Evolutionary conservation across 305 asterid species (phyloP).

Genomic region (Salvia sclarea): DNA sequence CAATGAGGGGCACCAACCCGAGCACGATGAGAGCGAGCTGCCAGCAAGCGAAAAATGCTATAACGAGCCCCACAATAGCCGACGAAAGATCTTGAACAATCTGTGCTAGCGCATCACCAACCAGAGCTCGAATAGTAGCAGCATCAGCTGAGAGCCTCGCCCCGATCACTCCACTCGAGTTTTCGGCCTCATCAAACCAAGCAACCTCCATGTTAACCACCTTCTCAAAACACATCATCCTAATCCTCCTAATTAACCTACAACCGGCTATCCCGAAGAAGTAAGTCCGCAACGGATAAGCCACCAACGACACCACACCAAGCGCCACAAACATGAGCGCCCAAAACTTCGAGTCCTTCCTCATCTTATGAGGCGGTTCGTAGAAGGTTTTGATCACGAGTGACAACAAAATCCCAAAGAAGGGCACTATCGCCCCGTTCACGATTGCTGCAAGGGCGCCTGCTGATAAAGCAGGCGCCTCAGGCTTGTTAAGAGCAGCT

Average conservation of each 20-base stretch:
- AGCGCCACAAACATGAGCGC: slow-evolving; percentile 61
- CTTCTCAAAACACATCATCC: slow-evolving; percentile 56
- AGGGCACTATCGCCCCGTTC: slow-evolving; percentile 56
- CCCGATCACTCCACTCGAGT: slow-evolving; percentile 65
- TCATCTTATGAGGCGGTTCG: slow-evolving; percentile 45
- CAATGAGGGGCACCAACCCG: slow-evolving; percentile 54
- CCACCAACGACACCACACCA: slow-evolving; percentile 47
- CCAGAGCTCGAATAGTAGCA: slow-evolving; percentile 55
- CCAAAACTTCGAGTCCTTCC: slow-evolving; percentile 55
- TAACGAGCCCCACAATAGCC: slow-evolving; percentile 44
- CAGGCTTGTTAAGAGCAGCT: slow-evolving; percentile 57
- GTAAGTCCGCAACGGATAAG: slow-evolving; percentile 52
- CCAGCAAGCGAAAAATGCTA: slow-evolving; percentile 65
- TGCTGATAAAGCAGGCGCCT: slow-evolving; percentile 44
- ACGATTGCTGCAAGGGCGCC: slow-evolving; percentile 49
- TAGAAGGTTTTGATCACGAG: slow-evolving; percentile 52
- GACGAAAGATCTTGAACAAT: slow-evolving; percentile 58
- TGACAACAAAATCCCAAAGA: slow-evolving; percentile 52
- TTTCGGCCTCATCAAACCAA: slow-evolving; percentile 62
- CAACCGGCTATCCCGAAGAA: slow-evolving; percentile 60
- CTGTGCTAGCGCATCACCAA: slow-evolving; percentile 62
- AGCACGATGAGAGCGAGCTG: slow-evolving; percentile 55
- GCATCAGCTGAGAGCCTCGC: slow-evolving; percentile 72
- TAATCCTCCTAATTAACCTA: slow-evolving; percentile 52
- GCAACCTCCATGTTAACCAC: slow-evolving; percentile 68